Conservation (phyloP, 768 basidiomycete genomes). For the Pleurotus salmoneostramineus region DNA sequence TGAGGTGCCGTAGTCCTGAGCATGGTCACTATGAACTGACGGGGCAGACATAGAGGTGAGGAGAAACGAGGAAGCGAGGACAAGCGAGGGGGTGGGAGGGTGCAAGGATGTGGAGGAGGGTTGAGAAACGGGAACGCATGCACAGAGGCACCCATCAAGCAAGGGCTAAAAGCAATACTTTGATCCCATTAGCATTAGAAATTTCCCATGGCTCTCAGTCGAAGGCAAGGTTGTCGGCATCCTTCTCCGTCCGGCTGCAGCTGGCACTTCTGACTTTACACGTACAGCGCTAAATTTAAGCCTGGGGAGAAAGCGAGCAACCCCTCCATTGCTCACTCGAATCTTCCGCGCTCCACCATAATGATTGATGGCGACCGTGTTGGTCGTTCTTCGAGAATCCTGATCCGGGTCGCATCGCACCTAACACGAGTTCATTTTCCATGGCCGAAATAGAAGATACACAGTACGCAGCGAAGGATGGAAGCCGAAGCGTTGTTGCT, state of each 20-base stretch:
- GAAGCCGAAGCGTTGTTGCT: too few species aligned
- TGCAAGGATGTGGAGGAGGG: too few species aligned
- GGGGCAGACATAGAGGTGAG: constrained; percentile 11
- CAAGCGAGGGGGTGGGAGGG: neutral
- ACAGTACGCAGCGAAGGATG: too few species aligned
- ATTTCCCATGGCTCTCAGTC: constrained; percentile 5
- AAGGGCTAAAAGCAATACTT: neutral
- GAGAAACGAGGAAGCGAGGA: neutral
- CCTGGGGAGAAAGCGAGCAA: too few species aligned
- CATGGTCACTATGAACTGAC: constrained; percentile 8
- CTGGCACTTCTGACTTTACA: neutral
- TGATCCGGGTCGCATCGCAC: too few species aligned
- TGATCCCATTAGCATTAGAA: neutral
- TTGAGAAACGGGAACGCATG: constrained; percentile 2
- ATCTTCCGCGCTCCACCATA: too few species aligned
- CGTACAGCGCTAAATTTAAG: neutral
- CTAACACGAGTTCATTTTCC: too few species aligned
- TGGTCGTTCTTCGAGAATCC: too few species aligned
- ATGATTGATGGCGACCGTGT: too few species aligned
- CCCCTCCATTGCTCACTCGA: too few species aligned
- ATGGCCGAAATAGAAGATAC: too few species aligned
- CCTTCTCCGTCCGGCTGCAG: neutral
- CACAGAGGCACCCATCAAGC: constrained; percentile 4
- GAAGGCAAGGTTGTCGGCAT: neutral
- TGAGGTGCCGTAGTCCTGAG: constrained; percentile 13